Base-by-base conservation (phyloP, 176 grass and related monocot genomes). In the Oryza glaberrima region DNA sequence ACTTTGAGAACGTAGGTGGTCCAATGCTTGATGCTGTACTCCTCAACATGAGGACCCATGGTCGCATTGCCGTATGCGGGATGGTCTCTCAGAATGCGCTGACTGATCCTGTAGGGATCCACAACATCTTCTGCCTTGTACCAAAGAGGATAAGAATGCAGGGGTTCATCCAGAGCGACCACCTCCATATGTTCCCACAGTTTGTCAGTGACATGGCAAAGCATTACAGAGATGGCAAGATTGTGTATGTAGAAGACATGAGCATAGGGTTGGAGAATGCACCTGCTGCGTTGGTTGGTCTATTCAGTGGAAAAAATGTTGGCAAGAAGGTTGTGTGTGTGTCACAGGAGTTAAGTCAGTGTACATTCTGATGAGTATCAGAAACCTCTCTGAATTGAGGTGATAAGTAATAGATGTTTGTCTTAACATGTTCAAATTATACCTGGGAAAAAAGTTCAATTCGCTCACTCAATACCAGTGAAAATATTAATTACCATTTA, bases 1-100 rank as follows among this genome's bases (percentile, higher is more conserved):
- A 97, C 89, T 97, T 94, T 13, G 94, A 97, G 36, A 97, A 97
- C 26, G 88, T 97, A 8, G 94, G 92, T 7, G 94, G 94, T 0
- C 19, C 47, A 3, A 92, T 90, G 91, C 87, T 97, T 9, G 89
- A 97, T 65, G 94, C 92, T 0, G 94, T 86, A 54, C 83, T 97
- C 3, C 73, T 85, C 63, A 94, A 92, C 85, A 97, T 97, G 94
- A 47, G 92, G 52, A 20, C 30, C 7, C 83, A 86, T 0, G 90
- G 94, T 3, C 90, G 94, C 6, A 78, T 97, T 65, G 88, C 92
- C 0, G 80, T 90, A 5, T 97, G 94, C 9, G 94, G 92, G 26
- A 84, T 94, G 87, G 81, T 97, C 66, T 78, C 76, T 11, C 88
- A 92, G 46, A 64, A 90, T 5, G 77, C 76, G 19, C 46, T 90